phyloP scores from a whole-genome alignment of 108 stramenopile genomes.

The Discostella stelligeroides region DNA sequence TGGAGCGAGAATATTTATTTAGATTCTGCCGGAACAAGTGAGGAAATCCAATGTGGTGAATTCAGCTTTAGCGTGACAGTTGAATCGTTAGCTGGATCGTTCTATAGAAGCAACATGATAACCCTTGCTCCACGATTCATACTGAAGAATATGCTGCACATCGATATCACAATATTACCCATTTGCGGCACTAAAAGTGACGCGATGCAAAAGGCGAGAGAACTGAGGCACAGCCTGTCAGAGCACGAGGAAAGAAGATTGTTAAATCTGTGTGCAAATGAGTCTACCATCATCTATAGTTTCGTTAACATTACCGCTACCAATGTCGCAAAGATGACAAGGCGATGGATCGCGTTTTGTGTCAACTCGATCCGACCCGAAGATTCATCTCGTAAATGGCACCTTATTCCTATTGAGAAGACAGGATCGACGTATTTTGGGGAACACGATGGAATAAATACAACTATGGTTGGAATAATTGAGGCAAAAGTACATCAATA shows the following conservation, averaged over 20 bases:
- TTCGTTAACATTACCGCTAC: constrained; percentile 10
- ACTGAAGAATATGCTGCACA: constrained; percentile 42
- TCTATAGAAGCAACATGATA: constrained; percentile 30
- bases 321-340: background rate
- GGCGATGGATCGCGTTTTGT: constrained; percentile 34
- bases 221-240: constrained; percentile 8
- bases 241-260: constrained; percentile 10
- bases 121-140: constrained; percentile 36
- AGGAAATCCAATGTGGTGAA: constrained; percentile 21
- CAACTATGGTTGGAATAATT: constrained; percentile 41
- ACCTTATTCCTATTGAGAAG: constrained; percentile 29
- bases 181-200: constrained; percentile 21
- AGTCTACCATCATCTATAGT: constrained; percentile 37
- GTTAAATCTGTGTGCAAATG: constrained; percentile 17
- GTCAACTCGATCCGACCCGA: constrained; percentile 19
- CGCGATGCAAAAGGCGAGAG: constrained; percentile 16
- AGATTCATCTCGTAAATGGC: constrained; percentile 34
- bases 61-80: constrained; percentile 22
- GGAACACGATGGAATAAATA: constrained; percentile 36
- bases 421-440: constrained; percentile 28
- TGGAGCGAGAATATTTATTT: constrained; percentile 26
- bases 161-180: constrained; percentile 31
- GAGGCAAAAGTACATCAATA: constrained; percentile 32
- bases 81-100: constrained; percentile 34
- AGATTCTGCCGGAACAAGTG: constrained; percentile 24